Evolutionary conservation across 495 filamentous ascomycete genomes (phyloP).

Genomic region (Amphirosellinia nigrospora): DNA sequence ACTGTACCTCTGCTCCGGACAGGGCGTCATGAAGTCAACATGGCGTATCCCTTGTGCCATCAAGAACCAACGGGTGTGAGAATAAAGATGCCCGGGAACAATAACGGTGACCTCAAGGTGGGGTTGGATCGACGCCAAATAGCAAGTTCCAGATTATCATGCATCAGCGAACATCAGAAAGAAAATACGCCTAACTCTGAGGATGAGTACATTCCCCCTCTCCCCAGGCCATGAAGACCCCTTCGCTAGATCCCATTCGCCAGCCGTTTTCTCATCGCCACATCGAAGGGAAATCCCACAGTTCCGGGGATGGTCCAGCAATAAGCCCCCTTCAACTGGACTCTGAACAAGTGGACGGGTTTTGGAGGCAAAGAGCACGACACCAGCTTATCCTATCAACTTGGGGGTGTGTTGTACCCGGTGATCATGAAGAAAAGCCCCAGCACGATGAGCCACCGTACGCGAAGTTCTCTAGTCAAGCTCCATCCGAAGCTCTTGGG

Average conservation of each 20-base stretch:
- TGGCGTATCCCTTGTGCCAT: slow-evolving; percentile 15
- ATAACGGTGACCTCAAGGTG: background rate
- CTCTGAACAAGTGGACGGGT: slow-evolving; percentile 9
- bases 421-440: background rate
- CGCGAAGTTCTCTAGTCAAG: background rate
- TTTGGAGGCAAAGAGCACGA: background rate
- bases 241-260: slow-evolving; percentile 18
- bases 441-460: background rate
- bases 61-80: slow-evolving; percentile 4
- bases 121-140: slow-evolving; percentile 30
- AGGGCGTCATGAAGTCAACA: slow-evolving; percentile 1
- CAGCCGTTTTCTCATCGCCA: slow-evolving; percentile 23
- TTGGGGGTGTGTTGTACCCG: slow-evolving; percentile 1
- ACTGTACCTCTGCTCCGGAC: slow-evolving; percentile 11
- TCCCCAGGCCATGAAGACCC: slow-evolving; percentile 11
- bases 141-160: slow-evolving; percentile 32
- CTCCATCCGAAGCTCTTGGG: background rate
- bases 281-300: slow-evolving; percentile 22
- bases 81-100: background rate
- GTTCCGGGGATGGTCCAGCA: slow-evolving; percentile 29
- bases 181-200: slow-evolving; percentile 38
- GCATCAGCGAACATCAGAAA: slow-evolving; percentile 33
- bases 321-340: slow-evolving; percentile 33
- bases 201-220: slow-evolving; percentile 32
- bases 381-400: slow-evolving; percentile 5